Evolutionary conservation across 2,329 filamentous ascomycete genomes (phyloP), one percentile per base, ranked within the genome.

Genomic region (Fragosphaeria purpurea): DNA sequence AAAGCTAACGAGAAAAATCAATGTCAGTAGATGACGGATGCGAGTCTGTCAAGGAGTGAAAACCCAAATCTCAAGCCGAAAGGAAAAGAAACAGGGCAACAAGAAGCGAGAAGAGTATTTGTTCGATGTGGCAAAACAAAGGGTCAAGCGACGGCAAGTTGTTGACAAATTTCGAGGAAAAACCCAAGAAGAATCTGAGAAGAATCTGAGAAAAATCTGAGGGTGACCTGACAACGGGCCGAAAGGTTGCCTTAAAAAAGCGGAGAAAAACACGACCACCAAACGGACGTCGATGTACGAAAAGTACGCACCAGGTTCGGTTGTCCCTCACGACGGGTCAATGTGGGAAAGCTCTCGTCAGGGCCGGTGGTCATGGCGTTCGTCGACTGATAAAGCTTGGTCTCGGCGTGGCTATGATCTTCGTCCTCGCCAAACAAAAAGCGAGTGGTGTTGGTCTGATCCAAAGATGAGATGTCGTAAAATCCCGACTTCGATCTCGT

Each of bases 331-430:
- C 82, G 81, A 50, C 85, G 80, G 60, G 87, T 80, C 56, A 93
- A 76, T 55, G 91, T 90, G 34, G 90, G 89, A 60, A 96, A 97
- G 62, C 82, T 85, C 65, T 95, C 88, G 61, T 94, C 85, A 46
- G 45, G 44, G 34, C 42, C 44, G 4, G 41, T 9, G 31, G 47
- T 42, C 13, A 41, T 43, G 6, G 80, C 82, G 56, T 82, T 80
- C 50, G 83, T 81, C 68, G 86, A 79, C 64, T 83, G 78, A 56
- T 87, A 74, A 65, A 83, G 85, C 56, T 76, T 82, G 62, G 81
- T 83, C 57, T 84, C 77, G 53, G 85, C 82, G 44, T 81, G 77
- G 47, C 63, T 63, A 49, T 68, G 63, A 50, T 89, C 83, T 53
- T 89, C 88, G 60, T 88, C 57, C 7, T 58, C 86, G 53, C 85